These are phyloP conservation scores for Candida pseudoviswanathii DNA, from an alignment of 1,139 yeast species.

Conservation along the genomic window DNA sequence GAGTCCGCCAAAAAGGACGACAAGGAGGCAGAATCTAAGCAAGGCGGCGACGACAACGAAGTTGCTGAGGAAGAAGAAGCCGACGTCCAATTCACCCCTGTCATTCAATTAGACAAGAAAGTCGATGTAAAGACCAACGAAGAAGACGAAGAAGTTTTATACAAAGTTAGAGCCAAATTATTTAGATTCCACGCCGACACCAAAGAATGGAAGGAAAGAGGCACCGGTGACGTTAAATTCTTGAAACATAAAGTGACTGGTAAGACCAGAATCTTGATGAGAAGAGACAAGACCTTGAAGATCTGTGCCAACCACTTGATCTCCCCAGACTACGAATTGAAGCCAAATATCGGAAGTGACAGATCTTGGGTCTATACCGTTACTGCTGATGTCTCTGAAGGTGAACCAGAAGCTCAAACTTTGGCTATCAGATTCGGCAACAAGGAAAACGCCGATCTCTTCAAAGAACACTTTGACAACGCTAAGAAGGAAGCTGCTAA, in stretches of 20 bases:
- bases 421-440: slow-evolving; percentile 96
- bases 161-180: slow-evolving; percentile 90
- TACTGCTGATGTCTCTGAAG: slow-evolving; percentile 93
- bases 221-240: slow-evolving; percentile 97
- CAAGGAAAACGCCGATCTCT: slow-evolving; percentile 95
- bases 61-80: slow-evolving; percentile 86
- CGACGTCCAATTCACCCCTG: slow-evolving; percentile 95
- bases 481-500: slow-evolving; percentile 16
- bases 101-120: slow-evolving; percentile 83
- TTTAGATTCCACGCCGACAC: slow-evolving; percentile 82
- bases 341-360: slow-evolving; percentile 94
- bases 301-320: slow-evolving; percentile 97
- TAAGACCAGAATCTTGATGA: slow-evolving; percentile 90
- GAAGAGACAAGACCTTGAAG: slow-evolving; percentile 98
- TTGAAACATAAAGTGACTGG: slow-evolving; percentile 83
- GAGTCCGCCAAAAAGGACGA: slow-evolving; percentile 33
- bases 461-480: slow-evolving; percentile 87
- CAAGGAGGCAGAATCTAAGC: slow-evolving; percentile 29
- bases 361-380: slow-evolving; percentile 98
- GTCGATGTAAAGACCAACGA: slow-evolving; percentile 97
- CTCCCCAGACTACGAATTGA: slow-evolving; percentile 79
- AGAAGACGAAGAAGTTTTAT: slow-evolving; percentile 88
- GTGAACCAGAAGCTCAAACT: slow-evolving; percentile 94
- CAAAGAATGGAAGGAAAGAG: slow-evolving; percentile 99
- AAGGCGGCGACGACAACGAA: slow-evolving; percentile 48